Percentiles rank a stretch among this genome's conserved stretches.
Conservation (phyloP, 805 yeast genomes). For the Clavispora asparagi region DNA sequence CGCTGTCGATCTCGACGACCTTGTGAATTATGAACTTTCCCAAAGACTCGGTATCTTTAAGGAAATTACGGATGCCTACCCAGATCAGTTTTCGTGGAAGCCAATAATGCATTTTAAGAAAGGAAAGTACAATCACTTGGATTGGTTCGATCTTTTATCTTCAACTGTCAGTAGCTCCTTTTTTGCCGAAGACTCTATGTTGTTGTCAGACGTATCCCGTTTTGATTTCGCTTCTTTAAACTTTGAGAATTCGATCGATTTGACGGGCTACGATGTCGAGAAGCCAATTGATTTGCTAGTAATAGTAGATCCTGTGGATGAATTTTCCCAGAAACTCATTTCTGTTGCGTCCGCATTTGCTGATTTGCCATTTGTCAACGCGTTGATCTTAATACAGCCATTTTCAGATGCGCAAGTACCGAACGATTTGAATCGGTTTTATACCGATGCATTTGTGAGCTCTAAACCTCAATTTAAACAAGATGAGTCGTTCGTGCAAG, state of each 20-base stretch:
- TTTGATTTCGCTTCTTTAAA: constrained; percentile 38
- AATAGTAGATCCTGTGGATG: constrained; percentile 68
- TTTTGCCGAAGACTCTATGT: constrained; percentile 36
- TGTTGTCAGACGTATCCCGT: constrained; percentile 41
- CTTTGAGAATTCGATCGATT: constrained; percentile 21
- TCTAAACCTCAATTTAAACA: constrained; percentile 26
- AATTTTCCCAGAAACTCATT: constrained; percentile 58
- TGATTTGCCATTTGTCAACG: constrained; percentile 44
- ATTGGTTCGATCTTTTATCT: constrained; percentile 45
- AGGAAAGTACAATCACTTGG: constrained; percentile 21
- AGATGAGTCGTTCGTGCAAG: constrained; percentile 16
- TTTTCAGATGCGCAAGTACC: constrained; percentile 31
- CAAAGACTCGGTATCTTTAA: constrained; percentile 36
- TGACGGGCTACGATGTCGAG: constrained; percentile 14
- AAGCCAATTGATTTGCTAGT: constrained; percentile 52
- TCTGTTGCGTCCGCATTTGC: constrained; percentile 39
- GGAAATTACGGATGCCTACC: constrained; percentile 24
- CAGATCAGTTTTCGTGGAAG: constrained; percentile 18
- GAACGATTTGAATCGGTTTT: constrained; percentile 52
- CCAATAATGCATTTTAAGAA: constrained; percentile 15
- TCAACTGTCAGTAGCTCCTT: constrained; percentile 42
- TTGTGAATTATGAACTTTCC: constrained; percentile 43
- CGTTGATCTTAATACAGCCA: constrained; percentile 59
- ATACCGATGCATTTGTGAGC: constrained; percentile 39
- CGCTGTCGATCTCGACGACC: constrained; percentile 26